Base-by-base conservation (phyloP, 2,329 filamentous ascomycete genomes). In the Pleomassaria siparia region DNA sequence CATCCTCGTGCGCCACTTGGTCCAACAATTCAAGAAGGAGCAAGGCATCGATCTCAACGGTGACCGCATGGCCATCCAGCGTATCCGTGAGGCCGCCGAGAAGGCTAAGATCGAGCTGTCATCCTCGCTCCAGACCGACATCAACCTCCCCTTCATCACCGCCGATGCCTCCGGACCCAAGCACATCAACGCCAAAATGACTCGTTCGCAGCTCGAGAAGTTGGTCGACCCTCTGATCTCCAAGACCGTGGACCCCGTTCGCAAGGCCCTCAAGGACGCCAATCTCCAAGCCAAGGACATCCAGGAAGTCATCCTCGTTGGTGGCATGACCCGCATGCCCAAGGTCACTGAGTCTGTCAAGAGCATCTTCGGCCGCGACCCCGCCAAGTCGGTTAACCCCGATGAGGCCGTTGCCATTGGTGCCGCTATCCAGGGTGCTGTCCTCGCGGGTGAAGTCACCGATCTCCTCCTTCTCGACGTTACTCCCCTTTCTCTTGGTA, bases 91-190 rank as follows among this genome's bases (percentile, higher is more conserved):
- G 80, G 92, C 91, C 62, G 91, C 91, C 62, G 92, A 97, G 84
- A 96, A 96, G 86, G 92, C 92, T 72, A 97, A 97, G 89, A 96
- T 96, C 68, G 92, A 96, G 80, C 81, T 97, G 61, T 97, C 92
- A 11, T 96, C 91, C 26, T 91, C 91, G 49, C 84, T 91, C 61
- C 89, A 95, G 76, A 97, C 92, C 61, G 92, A 96, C 70, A 96
- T 97, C 79, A 96, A 95, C 82, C 85, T 97, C 70, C 92, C 92
- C 60, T 97, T 97, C 84, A 96, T 97, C 77, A 96, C 91, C 72
- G 92, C 92, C 66, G 91, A 96, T 72, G 83, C 91, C 53, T 94
- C 89, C 49, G 94, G 92, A 65, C 92, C 92, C 62, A 96, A 96
- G 84, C 92, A 97, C 83, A 96, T 97, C 79, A 96, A 96, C 84